Base-by-base conservation (phyloP, 441 rosid species). In the Pelargonium myrrhifolium region DNA sequence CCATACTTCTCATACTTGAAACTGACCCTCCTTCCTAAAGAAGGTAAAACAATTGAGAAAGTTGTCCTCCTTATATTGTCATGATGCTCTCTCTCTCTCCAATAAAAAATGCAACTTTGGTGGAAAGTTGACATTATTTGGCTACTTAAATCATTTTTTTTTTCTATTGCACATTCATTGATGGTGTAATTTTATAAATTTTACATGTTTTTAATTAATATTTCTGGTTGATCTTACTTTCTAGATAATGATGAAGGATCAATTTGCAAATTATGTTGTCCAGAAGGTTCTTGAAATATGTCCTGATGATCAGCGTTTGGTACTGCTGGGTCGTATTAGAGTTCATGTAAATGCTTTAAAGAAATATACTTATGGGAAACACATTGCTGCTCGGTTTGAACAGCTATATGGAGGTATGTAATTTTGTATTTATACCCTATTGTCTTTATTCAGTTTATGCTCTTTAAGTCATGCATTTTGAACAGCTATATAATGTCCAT, bases 341-440 rank as follows among this genome's bases (percentile, higher is more conserved):
- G 62, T 65, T 68, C 92, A 92, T 68, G 80, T 84, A 22, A 76
- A 81, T 74, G 95, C 92, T 9, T 71, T 92, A 85, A 87, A 87
- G 87, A 91, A 89, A 74, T 91, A 87, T 76, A 91, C 97, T 7
- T 89, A 91, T 20, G 97, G 97, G 76, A 91, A 91, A 69, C 97
- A 91, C 83, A 91, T 91, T 42, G 97, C 89, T 75, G 82, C 89
- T 71, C 83, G 93, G 56, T 85, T 86, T 66, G 96, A 89, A 79
- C 89, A 83, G 70, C 87, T 81, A 55, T 80, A 78, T 37, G 84
- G 79, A 26, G 89, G 88, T 55, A 20, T 11, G 11, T 55, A 35
- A 35, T 35, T 35, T 35, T 6, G 39, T 35, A 35, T 35, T 35
- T 6, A 1, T 9, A 4, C 20, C n/a, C n/a, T n/a, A n/a, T 55